These are phyloP conservation scores for Didymella pinodella DNA, from an alignment of 2,329 filamentous ascomycete genomes.

Conservation along the genomic window DNA sequence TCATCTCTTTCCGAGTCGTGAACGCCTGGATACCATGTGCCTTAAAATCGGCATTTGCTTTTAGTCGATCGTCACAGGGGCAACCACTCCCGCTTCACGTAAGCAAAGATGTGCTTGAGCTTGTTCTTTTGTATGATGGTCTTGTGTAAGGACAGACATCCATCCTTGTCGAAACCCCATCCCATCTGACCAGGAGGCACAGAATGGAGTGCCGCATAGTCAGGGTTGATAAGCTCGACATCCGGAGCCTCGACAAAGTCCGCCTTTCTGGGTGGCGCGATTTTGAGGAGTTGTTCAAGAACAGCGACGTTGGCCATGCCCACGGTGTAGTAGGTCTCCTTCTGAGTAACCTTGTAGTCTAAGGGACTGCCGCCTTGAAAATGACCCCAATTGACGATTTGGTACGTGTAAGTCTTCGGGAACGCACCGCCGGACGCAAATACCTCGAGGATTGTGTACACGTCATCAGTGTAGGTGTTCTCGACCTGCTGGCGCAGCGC, in stretches of 20 bases:
- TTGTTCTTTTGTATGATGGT: background rate
- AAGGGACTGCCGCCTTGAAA: background rate
- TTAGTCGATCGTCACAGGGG: background rate
- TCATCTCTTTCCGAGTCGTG: too few species aligned
- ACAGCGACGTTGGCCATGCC: background rate
- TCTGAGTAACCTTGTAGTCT: background rate
- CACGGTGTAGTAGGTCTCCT: background rate
- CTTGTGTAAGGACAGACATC: slow-evolving; percentile 12
- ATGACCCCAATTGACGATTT: background rate
- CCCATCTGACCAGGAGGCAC: slow-evolving; percentile 16
- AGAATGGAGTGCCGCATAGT: slow-evolving; percentile 4
- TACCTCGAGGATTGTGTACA: background rate
- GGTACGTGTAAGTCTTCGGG: background rate
- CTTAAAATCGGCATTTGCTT: background rate
- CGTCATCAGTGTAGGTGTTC: background rate
- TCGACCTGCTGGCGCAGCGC: background rate
- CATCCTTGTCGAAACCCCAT: slow-evolving; percentile 16
- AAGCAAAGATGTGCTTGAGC: slow-evolving; percentile 3
- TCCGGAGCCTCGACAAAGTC: background rate
- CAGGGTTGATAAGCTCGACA: background rate
- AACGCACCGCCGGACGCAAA: background rate
- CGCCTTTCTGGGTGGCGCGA: background rate
- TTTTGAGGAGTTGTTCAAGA: background rate
- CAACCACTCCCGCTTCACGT: slow-evolving; percentile 6
- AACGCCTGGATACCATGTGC: background rate